Base-by-base conservation (phyloP, 164 flowering plant genomes). In the Kalanchoe fedtschenkoi region DNA sequence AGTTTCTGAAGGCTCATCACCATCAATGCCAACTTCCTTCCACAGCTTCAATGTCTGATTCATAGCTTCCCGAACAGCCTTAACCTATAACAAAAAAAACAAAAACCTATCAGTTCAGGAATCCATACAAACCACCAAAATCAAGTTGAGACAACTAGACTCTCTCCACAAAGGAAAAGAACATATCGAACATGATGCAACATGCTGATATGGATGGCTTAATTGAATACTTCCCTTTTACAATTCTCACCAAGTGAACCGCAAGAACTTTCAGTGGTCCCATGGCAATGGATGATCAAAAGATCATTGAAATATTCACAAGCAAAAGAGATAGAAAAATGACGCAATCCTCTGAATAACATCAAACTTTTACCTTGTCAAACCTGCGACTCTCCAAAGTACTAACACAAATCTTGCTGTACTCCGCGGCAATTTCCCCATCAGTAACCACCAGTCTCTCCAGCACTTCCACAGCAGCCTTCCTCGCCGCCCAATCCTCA, bases 401-500 rank as follows among this genome's bases (percentile, higher is more conserved):
- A 43, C 55, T 58, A 68, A 88, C 59, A 65, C 91, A 88, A 2
- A 83, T 63, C 9, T 58, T 30, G 60, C 80, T 88, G 57, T 77
- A 72, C 69, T 80, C 85, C 38, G 66, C 62, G 15, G 84, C 73
- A 51, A 73, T 29, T 30, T 80, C 81, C 42, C 75, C 75, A 72
- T 90, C 97, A 58, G 64, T 78, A 21, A 60, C 59, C 11, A 92
- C 96, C 71, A 93, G 64, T 56, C 65, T 81, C 60, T 69, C 75
- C 51, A 93, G 68, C 28, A 80, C 83, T 77, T 90, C 99, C 8
- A 96, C 85, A 5, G 92, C 82, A 0, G 96, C 84, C 71, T 93
- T 93, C 76, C 99, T 78, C 41, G 86, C 83, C 4, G 78, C 82
- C 99, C 99, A 93, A 68, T 91, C 96, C 24, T 82, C 92, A 61